Evolutionary conservation across 2,329 filamentous ascomycete species (phyloP).

Genomic region (Bipolaris sorokiniana): DNA sequence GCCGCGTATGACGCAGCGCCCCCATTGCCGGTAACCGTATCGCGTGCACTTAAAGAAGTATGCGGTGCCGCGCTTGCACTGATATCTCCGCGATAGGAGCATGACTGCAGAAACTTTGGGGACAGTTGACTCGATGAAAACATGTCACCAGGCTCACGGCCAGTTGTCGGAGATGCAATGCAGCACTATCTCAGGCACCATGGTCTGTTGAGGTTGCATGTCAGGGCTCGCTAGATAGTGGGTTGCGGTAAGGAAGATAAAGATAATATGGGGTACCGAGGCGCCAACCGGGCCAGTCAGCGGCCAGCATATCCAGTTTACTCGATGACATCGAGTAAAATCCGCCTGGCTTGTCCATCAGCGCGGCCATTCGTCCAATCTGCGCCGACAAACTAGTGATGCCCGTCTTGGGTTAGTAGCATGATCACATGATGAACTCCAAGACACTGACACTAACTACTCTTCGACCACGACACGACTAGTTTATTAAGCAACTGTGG

Average conservation of each 20-base stretch:
- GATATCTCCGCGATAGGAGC: constrained; percentile 25
- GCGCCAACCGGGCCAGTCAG: constrained; percentile 25
- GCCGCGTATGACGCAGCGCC: constrained; percentile 23
- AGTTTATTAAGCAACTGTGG: no score
- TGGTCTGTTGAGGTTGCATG: constrained; percentile 11
- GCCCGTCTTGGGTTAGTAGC: no score
- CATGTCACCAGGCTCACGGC: constrained; percentile 27
- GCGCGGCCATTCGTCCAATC: constrained; percentile 4
- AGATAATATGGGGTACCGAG: constrained; percentile 31
- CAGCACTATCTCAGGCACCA: constrained; percentile 30
- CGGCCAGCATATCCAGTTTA: constrained; percentile 22
- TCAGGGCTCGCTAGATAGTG: constrained; percentile 24
- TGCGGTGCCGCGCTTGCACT: constrained; percentile 8
- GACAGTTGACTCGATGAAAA: constrained; percentile 41
- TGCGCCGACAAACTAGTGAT: no score
- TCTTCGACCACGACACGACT: no score
- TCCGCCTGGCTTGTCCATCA: constrained; percentile 20
- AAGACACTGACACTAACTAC: no score
- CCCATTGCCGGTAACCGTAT: constrained; percentile 14
- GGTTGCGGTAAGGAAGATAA: constrained; percentile 27
- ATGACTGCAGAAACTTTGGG: constrained; percentile 6
- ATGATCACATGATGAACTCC: no score
- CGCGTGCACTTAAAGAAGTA: constrained; percentile 14
- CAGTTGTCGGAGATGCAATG: constrained; percentile 18
- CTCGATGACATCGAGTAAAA: constrained; percentile 42